Percentiles rank a stretch among this genome's conserved stretches.
phyloP scores from a whole-genome alignment of 441 rosid genomes.

The Viola pubescens region DNA sequence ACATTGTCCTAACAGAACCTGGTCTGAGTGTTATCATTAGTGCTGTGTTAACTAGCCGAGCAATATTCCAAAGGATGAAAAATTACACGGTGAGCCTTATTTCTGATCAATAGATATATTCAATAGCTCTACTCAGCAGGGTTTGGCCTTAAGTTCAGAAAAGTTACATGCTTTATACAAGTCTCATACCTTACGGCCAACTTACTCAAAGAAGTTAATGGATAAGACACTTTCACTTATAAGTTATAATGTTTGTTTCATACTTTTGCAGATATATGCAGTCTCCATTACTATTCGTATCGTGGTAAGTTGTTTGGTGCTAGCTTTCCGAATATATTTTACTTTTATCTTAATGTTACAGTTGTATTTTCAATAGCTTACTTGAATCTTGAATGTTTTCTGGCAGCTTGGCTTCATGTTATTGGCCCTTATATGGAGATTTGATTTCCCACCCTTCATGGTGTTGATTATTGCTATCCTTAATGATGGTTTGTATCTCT shows the following conservation, averaged over 20 bases:
- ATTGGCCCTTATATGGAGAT: constrained; percentile 73
- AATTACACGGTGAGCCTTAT: constrained; percentile 63
- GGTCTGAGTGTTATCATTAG: constrained; percentile 77
- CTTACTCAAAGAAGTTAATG: no score
- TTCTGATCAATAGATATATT: neutral
- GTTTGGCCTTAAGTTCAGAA: no score
- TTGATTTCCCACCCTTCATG: constrained; percentile 89
- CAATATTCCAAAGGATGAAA: constrained; percentile 91
- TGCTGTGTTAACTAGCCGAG: constrained; percentile 81
- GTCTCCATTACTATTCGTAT: constrained; percentile 87
- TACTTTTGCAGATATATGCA: constrained; percentile 49
- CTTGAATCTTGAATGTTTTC: constrained; percentile 1
- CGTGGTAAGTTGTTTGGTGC: constrained; percentile 34
- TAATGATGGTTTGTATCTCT: constrained; percentile 55
- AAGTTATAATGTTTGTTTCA: neutral
- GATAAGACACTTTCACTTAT: neutral
- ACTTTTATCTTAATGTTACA: neutral
- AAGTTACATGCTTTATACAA: no score
- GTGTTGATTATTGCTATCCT: constrained; percentile 77
- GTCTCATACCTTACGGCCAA: no score
- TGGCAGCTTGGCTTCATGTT: constrained; percentile 77
- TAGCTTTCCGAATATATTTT: neutral
- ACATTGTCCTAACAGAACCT: constrained; percentile 81
- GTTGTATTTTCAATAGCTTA: neutral
- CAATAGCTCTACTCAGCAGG: neutral